Percentiles rank a stretch among this genome's conserved stretches.
phyloP scores from a whole-genome alignment of 495 filamentous ascomycete genomes.

The Penicillium salamii region DNA sequence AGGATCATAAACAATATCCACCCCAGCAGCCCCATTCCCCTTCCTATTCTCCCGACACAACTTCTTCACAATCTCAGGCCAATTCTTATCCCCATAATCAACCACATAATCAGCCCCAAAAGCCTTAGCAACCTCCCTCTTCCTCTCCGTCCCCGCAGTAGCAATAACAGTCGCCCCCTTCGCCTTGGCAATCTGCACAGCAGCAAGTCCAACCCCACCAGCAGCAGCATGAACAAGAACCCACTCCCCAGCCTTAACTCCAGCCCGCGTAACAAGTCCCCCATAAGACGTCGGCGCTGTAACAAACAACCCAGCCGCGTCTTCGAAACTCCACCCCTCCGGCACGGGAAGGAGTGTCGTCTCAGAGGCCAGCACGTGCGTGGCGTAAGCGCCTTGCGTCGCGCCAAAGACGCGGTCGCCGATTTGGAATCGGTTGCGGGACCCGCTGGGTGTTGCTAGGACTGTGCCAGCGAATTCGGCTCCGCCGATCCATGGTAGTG shows the following conservation, averaged over 20 bases:
- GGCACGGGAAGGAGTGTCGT: slow-evolving; percentile 69
- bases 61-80: slow-evolving; percentile 76
- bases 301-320: slow-evolving; percentile 86
- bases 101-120: slow-evolving; percentile 85
- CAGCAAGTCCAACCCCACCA: slow-evolving; percentile 86
- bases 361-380: slow-evolving; percentile 65
- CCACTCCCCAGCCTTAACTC: slow-evolving; percentile 73
- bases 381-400: slow-evolving; percentile 82
- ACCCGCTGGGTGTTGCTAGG: slow-evolving; percentile 56
- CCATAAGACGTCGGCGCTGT: slow-evolving; percentile 91
- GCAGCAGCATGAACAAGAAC: slow-evolving; percentile 93
- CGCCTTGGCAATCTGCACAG: slow-evolving; percentile 91
- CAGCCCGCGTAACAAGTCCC: slow-evolving; percentile 73
- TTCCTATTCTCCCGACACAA: slow-evolving; percentile 52
- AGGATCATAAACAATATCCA: slow-evolving; percentile 89
- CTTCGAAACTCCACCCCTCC: slow-evolving; percentile 72
- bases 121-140: slow-evolving; percentile 69
- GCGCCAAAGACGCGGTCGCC: slow-evolving; percentile 87
- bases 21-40: slow-evolving; percentile 63
- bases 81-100: slow-evolving; percentile 67
- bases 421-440: slow-evolving; percentile 54
- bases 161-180: slow-evolving; percentile 87
- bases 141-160: slow-evolving; percentile 74
- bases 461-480: slow-evolving; percentile 82
- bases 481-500: slow-evolving; percentile 84